Base-by-base conservation (phyloP, 345 rosid genomes). In the Hibiscus trionum region DNA sequence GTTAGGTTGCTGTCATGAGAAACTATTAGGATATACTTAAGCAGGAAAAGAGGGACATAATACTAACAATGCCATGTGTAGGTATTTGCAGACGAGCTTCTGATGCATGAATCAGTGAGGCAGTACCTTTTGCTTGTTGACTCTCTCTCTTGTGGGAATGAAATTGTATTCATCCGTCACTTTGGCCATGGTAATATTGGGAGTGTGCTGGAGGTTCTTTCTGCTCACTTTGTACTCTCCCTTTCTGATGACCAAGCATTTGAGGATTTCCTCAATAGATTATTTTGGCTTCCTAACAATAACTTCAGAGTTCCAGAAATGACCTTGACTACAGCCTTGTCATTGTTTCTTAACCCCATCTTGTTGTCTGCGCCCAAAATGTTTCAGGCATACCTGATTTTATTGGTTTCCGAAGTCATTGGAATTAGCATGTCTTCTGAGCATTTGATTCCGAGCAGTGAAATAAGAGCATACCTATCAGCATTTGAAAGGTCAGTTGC, bases 401-500 rank as follows among this genome's bases (percentile, higher is more conserved):
- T 83, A 77, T 74, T 88, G 84, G 87, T 83, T 71, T 79, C 90
- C 66, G 93, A 88, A 60, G 80, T 87, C 62, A 77, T 91, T 64
- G 83, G 88, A 61, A 53, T 78, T 78, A 70, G 73, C 77, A 59
- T 64, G 61, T 64, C 80, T 57, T 72, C 66, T 24, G 80, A 77
- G 71, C 53, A 60, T 75, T 67, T 70, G 50, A 76, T 75, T 70
- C 67, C 73, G 58, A 85, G 86, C 72, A 52, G 29, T 77, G 75
- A 71, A 56, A 75, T 77, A 33, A 63, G 81, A 78, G 67, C 55
- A 71, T 88, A 75, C 66, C 58, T 84, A 15, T 66, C 69, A 73
- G 92, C 90, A 71, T 82, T 91, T 74, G 88, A 91, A 82, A 86
- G 82, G 77, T 94, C 97, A 46, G 77, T 88, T 44, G n/a, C 61